Percentiles rank a stretch among this genome's conserved stretches.
These are phyloP conservation scores for Apiospora arundinis DNA, from an alignment of 2,329 filamentous ascomycete genomes.

Conservation along the genomic window DNA sequence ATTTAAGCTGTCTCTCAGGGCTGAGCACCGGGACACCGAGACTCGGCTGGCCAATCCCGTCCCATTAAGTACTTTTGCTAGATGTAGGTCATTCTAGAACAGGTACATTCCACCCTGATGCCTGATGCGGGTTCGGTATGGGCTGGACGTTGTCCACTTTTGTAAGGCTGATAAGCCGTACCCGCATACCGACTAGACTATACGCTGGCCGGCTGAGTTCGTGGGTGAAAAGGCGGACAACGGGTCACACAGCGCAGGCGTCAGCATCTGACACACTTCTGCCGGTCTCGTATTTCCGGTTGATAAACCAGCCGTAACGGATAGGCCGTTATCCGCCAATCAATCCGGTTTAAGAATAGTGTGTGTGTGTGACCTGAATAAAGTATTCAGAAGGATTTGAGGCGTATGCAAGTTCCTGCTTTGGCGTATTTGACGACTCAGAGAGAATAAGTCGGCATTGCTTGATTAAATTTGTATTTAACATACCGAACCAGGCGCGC, in stretches of 20 bases:
- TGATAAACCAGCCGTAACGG: neutral
- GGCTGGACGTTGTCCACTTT: neutral
- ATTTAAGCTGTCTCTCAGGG: neutral
- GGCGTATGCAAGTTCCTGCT: neutral
- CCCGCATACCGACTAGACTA: slow-evolving; percentile 6
- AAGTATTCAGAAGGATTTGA: neutral
- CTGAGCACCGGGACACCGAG: slow-evolving; percentile 1
- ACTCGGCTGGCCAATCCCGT: neutral
- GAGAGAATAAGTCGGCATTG: neutral
- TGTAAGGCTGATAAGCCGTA: slow-evolving; percentile 2
- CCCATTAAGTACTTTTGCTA: neutral
- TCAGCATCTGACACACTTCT: slow-evolving; percentile 12
- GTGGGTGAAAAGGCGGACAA: slow-evolving; percentile 6
- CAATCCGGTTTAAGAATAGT: neutral
- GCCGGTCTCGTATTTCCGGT: neutral
- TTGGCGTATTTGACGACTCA: neutral
- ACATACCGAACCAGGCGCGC: neutral
- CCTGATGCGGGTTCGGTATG: neutral
- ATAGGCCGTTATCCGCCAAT: neutral
- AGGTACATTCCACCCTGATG: neutral
- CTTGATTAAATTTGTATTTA: neutral
- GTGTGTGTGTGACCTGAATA: neutral
- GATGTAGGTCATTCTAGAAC: neutral
- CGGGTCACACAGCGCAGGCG: neutral
- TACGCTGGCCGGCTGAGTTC: neutral